Evolutionary conservation across 345 rosid species (phyloP).

Genomic region (Aurinia saxatilis): DNA sequence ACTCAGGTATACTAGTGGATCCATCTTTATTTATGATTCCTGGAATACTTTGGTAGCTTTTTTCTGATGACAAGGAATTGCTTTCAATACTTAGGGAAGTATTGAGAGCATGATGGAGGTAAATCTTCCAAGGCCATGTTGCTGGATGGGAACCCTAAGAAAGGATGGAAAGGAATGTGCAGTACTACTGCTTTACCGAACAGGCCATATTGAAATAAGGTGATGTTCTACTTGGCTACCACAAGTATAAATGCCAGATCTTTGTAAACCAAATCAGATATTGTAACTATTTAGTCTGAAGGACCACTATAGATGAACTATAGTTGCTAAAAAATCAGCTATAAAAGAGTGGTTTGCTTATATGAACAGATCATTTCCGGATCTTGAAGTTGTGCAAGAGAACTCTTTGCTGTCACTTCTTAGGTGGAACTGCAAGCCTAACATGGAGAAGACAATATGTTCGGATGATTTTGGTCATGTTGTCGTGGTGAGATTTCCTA

Average conservation of each 20-base stretch:
- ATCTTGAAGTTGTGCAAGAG: constrained; percentile 63
- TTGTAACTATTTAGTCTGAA: background rate
- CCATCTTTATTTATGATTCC: constrained; percentile 6
- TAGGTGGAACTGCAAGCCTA: constrained; percentile 70
- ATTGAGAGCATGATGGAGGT: constrained; percentile 37
- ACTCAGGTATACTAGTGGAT: constrained; percentile 48
- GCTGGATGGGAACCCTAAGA: constrained; percentile 64
- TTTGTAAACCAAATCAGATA: background rate
- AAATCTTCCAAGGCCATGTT: constrained; percentile 52
- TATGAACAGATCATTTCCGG: constrained; percentile 64
- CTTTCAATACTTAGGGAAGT: constrained; percentile 45
- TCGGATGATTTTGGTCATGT: constrained; percentile 53
- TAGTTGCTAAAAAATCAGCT: constrained; percentile 2
- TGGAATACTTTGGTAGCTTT: constrained; percentile 12
- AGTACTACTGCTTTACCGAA: constrained; percentile 52
- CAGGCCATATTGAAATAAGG: constrained; percentile 81
- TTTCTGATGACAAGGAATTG: constrained; percentile 25
- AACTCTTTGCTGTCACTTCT: constrained; percentile 59
- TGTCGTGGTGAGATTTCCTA: constrained; percentile 43
- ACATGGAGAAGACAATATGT: constrained; percentile 57
- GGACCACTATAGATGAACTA: constrained; percentile 1
- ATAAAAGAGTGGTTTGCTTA: constrained; percentile 4
- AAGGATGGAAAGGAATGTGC: constrained; percentile 47
- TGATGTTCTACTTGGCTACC: constrained; percentile 12
- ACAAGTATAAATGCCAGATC: background rate